phyloP scores from a whole-genome alignment of 768 basidiomycete genomes.

The Boletellus emodensis region DNA sequence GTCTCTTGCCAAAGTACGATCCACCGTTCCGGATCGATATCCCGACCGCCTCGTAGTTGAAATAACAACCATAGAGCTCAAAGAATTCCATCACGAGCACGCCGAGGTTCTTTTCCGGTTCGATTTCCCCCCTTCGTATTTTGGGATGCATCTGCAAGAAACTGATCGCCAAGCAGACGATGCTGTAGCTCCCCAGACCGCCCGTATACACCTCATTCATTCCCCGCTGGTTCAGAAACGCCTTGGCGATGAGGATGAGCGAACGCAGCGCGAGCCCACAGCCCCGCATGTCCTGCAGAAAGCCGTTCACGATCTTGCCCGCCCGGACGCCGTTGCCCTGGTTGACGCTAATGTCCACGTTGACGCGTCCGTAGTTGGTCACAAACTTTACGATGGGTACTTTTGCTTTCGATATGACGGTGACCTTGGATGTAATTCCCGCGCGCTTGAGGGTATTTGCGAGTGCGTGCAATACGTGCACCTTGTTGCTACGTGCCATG shows the following conservation, averaged over 20 bases:
- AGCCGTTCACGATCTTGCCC: constrained; percentile 75
- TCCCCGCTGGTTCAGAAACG: constrained; percentile 80
- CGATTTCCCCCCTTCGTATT: constrained; percentile 82
- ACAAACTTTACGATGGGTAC: constrained; percentile 97
- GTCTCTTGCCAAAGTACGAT: constrained; percentile 78
- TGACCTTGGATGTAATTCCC: constrained; percentile 73
- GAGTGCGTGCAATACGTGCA: constrained; percentile 68
- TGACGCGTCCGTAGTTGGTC: constrained; percentile 73
- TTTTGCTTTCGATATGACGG: constrained; percentile 88
- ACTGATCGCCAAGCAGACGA: constrained; percentile 88
- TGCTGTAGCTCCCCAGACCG: constrained; percentile 90
- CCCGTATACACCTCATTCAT: constrained; percentile 99
- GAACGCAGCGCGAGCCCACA: constrained; percentile 68
- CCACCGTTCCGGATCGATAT: constrained; percentile 88
- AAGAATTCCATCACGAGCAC: constrained; percentile 97
- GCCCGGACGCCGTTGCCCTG: constrained; percentile 81
- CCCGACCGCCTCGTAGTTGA: constrained; percentile 88
- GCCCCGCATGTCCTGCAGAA: constrained; percentile 58
- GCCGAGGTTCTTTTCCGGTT: constrained; percentile 83
- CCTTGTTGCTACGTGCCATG: constrained; percentile 69
- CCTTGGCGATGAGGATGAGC: constrained; percentile 85
- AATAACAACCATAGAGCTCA: constrained; percentile 88
- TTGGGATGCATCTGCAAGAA: constrained; percentile 99
- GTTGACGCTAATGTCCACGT: constrained; percentile 93
- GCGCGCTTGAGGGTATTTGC: constrained; percentile 73